Conservation (phyloP, 2,329 filamentous ascomycete species). For the Eurotiales sp. region DNA sequence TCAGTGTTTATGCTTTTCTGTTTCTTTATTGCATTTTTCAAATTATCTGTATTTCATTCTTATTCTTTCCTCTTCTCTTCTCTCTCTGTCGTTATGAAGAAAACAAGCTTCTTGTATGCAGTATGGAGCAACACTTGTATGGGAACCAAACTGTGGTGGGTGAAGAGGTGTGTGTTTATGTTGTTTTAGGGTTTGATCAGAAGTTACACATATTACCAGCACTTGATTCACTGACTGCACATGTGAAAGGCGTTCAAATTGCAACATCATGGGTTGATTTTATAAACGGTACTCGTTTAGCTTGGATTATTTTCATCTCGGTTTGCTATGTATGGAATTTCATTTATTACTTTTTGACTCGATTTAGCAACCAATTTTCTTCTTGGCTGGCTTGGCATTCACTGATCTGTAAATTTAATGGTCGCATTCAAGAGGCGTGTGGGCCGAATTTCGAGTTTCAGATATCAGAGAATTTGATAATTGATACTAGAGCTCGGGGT, state of each 20-base stretch:
- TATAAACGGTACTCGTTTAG: not conserved
- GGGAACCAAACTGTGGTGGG: too few species aligned
- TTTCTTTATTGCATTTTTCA: conserved; percentile 14
- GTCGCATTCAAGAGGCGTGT: not conserved
- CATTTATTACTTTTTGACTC: not conserved
- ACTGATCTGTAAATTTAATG: not conserved
- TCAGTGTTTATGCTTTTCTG: too few species aligned
- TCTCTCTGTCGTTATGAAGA: conserved; percentile 8
- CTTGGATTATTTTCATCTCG: not conserved
- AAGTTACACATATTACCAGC: conserved; percentile 8
- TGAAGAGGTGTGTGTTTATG: not conserved
- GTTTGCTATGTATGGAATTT: not conserved
- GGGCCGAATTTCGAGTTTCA: not conserved
- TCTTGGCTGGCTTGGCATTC: not conserved
- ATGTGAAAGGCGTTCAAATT: conserved; percentile 8
- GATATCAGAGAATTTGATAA: too few species aligned
- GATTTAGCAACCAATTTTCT: not conserved
- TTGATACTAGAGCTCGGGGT: too few species aligned
- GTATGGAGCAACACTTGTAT: not conserved
- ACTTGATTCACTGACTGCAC: conserved; percentile 2
- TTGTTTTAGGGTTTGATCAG: conserved; percentile 2
- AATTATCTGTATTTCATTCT: conserved; percentile 6
- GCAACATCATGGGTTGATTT: not conserved
- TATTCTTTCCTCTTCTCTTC: conserved; percentile 14
- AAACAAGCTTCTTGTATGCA: conserved; percentile 5